A percentile compares a stretch with the other conserved stretches of the same genome.
Evolutionary conservation across 116 monocot genomes (phyloP).

Genomic region (Posidonia oceanica): DNA sequence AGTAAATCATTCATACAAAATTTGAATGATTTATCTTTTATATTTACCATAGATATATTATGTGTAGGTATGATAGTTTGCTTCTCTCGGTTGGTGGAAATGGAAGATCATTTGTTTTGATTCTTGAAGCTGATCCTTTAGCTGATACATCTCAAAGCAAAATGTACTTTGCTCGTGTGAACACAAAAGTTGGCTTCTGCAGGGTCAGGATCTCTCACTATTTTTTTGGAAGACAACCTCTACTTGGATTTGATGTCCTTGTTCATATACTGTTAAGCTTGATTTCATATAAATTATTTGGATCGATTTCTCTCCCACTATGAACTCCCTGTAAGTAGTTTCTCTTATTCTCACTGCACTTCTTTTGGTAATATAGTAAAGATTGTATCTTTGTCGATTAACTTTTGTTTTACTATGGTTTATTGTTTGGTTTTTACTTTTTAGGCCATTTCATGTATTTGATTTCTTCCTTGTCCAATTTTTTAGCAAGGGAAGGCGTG

Average conservation of each 20-base stretch:
- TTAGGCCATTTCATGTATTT: neutral
- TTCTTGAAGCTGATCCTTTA: no score
- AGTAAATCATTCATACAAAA: no score
- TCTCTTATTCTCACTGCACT: neutral
- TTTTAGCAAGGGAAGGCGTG: conserved; percentile 51
- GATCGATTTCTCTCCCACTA: conserved; percentile 76
- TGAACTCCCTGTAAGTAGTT: conserved; percentile 55
- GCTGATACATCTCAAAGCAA: conserved; percentile 85
- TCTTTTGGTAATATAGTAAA: neutral
- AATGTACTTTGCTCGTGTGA: conserved; percentile 86
- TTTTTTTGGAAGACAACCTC: no score
- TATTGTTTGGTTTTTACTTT: neutral
- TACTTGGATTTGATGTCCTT: neutral
- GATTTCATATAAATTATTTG: conserved; percentile 56
- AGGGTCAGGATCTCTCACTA: no score
- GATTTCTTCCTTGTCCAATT: neutral
- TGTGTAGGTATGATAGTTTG: conserved; percentile 73
- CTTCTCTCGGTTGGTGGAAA: conserved; percentile 94
- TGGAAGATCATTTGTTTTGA: conserved; percentile 88
- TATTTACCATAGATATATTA: neutral
- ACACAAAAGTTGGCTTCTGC: no score
- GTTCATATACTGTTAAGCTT: neutral
- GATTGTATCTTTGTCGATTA: no score
- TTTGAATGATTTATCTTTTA: no score
- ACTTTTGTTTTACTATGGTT: neutral